Evolutionary conservation across 2,329 filamentous ascomycete genomes (phyloP), one percentile per base, ranked within the genome.

Genomic region (Colletotrichum filicis): DNA sequence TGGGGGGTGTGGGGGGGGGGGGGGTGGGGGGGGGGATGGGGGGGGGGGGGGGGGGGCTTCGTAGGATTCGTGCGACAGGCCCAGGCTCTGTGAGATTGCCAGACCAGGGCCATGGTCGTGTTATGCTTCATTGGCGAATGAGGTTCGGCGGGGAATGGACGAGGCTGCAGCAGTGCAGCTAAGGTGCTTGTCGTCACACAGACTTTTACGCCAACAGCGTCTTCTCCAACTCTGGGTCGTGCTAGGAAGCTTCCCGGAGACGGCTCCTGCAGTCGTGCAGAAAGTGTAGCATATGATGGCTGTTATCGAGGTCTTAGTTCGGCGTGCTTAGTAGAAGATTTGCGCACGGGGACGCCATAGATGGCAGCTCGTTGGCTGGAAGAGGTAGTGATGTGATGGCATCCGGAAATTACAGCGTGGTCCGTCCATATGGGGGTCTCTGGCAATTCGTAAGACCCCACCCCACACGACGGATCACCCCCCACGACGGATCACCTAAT

Each of bases 261-360:
- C 59, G 65, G 65, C 24, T 64, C 53, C 53, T 69, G 59, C 30
- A 55, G 30, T 61, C 22, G 12, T 71, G 58, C 26, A 9, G 35
- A 64, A 16, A 37, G 35, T 57, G 37, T 56, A 55, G 53, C 46
- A 32, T 30, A 28, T 53, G 68, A 62, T 14, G 42, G 69, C 22
- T 60, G 53, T 55, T 42, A 52, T 56, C 32, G 53, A 55, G 26
- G 42, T 14, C 28, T 53, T 37, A 37, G 61, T 58, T 37, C 60
- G 55, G 66, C 66, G 53, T 71, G 71, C 75, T 68, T 76, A 65
- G 75, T 76, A 65, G 75, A 53, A 74, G 68, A 77, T 76, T 74
- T 68, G 74, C 64, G 76, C 76, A 76, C 76, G 76, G 75, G 35
- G 70, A 61, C 67, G 58, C 71, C 71, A 74, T 59, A 35, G 37